A percentile compares a stretch with the other conserved stretches of the same genome.
Conservation (phyloP, 192 early-diverging fungal genomes). For the Linnemannia zychae region DNA sequence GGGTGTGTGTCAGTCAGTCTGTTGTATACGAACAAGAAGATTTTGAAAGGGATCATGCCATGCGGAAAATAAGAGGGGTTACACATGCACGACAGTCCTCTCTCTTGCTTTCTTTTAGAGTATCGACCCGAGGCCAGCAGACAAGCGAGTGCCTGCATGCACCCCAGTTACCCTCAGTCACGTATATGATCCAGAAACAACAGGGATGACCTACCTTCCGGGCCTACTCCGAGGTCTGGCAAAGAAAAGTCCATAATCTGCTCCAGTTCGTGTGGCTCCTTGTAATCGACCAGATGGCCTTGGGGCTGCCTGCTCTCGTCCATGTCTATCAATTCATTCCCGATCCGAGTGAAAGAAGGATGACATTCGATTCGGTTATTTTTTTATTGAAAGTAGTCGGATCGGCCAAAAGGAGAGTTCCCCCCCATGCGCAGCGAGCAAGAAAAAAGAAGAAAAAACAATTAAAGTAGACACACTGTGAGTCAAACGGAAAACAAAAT, state of each 20-base stretch:
- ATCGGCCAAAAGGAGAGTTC: conserved; percentile 19
- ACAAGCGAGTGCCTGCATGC: background rate
- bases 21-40: no score
- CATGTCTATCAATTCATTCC: conserved; percentile 53
- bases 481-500: conserved; percentile 25
- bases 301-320: conserved; percentile 56
- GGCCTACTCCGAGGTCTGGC: conserved; percentile 55
- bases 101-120: no score
- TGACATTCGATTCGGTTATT: conserved; percentile 18
- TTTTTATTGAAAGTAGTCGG: conserved; percentile 5
- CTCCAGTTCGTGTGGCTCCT: conserved; percentile 60
- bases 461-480: conserved; percentile 22
- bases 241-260: conserved; percentile 63
- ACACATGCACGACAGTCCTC: no score
- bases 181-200: background rate
- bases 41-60: no score
- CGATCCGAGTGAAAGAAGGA: background rate
- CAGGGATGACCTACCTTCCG: conserved; percentile 55
- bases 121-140: no score
- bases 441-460: background rate
- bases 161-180: background rate
- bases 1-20: no score
- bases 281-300: conserved; percentile 55
- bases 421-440: conserved; percentile 26
- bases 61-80: no score